These are phyloP conservation scores for Colletotrichum sp. DNA, from an alignment of 2,329 filamentous ascomycete genomes.

Conservation along the genomic window DNA sequence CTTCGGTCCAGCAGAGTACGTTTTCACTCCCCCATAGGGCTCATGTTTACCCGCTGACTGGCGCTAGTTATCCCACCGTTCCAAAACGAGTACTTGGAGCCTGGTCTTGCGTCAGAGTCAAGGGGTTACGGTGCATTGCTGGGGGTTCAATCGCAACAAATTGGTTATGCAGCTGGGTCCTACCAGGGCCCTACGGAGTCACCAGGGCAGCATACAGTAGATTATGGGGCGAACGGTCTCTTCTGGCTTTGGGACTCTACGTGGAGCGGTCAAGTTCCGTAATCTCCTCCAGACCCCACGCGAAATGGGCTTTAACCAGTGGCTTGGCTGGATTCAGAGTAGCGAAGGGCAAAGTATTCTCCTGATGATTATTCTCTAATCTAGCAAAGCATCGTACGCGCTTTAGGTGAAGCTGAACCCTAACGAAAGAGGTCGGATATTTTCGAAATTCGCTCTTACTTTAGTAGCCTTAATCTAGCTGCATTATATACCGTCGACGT, in stretches of 20 bases:
- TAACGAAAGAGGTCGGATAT: rapidly evolving
- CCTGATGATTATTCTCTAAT: neutral
- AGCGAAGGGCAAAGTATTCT: neutral
- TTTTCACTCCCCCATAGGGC: rapidly evolving
- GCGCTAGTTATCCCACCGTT: neutral
- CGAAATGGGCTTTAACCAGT: rapidly evolving
- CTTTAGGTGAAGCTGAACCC: neutral
- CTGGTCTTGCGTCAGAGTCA: neutral
- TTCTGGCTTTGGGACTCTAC: neutral
- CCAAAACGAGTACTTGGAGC: neutral
- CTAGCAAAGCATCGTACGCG: neutral
- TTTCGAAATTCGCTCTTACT: neutral
- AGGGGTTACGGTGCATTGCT: neutral
- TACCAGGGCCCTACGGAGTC: neutral
- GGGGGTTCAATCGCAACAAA: neutral
- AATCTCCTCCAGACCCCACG: neutral
- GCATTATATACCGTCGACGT: neutral
- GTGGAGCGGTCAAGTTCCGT: neutral
- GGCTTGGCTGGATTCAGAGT: neutral
- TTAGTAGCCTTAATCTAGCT: neutral
- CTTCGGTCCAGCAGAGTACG: neutral
- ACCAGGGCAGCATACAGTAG: neutral
- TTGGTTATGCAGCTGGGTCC: neutral
- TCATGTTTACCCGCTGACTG: neutral
- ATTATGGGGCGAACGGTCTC: neutral